These are phyloP conservation scores for Jaminaea rosea DNA, from an alignment of 1,284 basidiomycete genomes.

Conservation along the genomic window DNA sequence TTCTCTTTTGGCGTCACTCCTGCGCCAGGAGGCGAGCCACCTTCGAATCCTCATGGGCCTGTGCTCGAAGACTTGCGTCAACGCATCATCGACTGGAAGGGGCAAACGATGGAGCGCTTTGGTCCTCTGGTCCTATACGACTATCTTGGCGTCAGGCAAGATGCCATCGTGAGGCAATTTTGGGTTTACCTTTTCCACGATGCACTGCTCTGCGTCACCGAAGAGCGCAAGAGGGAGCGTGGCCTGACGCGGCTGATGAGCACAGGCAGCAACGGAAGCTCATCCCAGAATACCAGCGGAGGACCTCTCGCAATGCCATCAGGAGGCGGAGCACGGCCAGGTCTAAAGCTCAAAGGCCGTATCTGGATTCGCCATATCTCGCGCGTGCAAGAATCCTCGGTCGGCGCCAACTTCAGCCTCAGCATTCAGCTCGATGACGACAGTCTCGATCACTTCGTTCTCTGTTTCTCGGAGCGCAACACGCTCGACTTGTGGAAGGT, in stretches of 20 bases:
- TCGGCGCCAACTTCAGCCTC: slow-evolving; percentile 67
- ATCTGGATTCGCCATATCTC: slow-evolving; percentile 90
- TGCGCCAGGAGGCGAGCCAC: slow-evolving; percentile 9
- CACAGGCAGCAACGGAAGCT: not conserved
- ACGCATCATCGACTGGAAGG: slow-evolving; percentile 88
- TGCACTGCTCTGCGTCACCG: slow-evolving; percentile 88
- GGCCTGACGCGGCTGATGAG: slow-evolving; percentile 58
- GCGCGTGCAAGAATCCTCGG: slow-evolving; percentile 67
- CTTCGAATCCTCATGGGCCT: slow-evolving; percentile 55
- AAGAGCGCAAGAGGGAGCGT: slow-evolving; percentile 77
- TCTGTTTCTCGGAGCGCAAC: slow-evolving; percentile 83
- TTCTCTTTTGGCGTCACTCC: slow-evolving; percentile 32
- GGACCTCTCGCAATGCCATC: not conserved
- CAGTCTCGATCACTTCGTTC: slow-evolving; percentile 78
- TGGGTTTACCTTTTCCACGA: slow-evolving; percentile 93
- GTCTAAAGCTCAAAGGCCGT: slow-evolving; percentile 80
- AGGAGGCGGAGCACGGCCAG: slow-evolving; percentile 55
- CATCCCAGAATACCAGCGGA: not conserved
- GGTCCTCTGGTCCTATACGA: slow-evolving; percentile 85
- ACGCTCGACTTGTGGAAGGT: slow-evolving; percentile 77
- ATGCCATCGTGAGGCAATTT: slow-evolving; percentile 76
- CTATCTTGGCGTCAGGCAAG: slow-evolving; percentile 74
- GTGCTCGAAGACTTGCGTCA: slow-evolving; percentile 77
- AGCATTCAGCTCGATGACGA: slow-evolving; percentile 95
- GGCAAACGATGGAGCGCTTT: slow-evolving; percentile 69